These are phyloP conservation scores for Wallacemonas collosoma DNA, from an alignment of 208 protist species.

Conservation along the genomic window DNA sequence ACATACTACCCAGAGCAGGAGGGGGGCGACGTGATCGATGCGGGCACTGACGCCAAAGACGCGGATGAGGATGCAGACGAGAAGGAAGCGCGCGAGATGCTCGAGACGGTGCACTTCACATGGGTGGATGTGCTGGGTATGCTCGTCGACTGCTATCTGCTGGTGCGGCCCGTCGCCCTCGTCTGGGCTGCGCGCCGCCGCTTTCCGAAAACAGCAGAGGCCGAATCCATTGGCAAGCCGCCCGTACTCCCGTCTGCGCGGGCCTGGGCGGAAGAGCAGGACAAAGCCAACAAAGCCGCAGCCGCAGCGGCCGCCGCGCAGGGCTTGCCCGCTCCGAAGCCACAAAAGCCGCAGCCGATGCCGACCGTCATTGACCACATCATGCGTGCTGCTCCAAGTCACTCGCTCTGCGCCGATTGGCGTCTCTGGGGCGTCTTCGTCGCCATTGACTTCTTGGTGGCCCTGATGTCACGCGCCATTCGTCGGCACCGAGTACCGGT, in stretches of 20 bases:
- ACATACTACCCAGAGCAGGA: slow-evolving; percentile 21
- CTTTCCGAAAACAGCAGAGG: slow-evolving; percentile 31
- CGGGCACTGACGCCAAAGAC: slow-evolving; percentile 10
- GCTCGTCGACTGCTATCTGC: slow-evolving; percentile 61
- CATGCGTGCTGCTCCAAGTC: slow-evolving; percentile 35
- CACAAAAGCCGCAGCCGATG: slow-evolving; percentile 16
- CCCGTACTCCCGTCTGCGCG: slow-evolving; percentile 23
- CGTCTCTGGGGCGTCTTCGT: slow-evolving; percentile 49
- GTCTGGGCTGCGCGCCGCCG: slow-evolving; percentile 44
- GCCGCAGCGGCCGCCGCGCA: slow-evolving; percentile 19
- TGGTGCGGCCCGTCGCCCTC: slow-evolving; percentile 73
- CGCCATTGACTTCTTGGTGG: slow-evolving; percentile 53
- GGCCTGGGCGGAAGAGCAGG: slow-evolving; percentile 14
- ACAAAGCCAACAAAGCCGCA: slow-evolving; percentile 21
- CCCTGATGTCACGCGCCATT: slow-evolving; percentile 56
- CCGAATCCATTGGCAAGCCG: slow-evolving; percentile 21
- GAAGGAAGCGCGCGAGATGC: slow-evolving; percentile 23
- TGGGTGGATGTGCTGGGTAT: slow-evolving; percentile 73
- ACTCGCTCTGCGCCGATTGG: slow-evolving; percentile 61
- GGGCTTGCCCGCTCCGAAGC: slow-evolving; percentile 6
- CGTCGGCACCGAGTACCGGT: slow-evolving; percentile 64
- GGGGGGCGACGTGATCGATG: neutral
- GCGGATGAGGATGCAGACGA: slow-evolving; percentile 24
- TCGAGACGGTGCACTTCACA: slow-evolving; percentile 53
- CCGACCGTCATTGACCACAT: slow-evolving; percentile 22